Evolutionary conservation across 352 stramenopile genomes (phyloP), one percentile per base, ranked within the genome.

Genomic region (Globisporangium echinulatum): DNA sequence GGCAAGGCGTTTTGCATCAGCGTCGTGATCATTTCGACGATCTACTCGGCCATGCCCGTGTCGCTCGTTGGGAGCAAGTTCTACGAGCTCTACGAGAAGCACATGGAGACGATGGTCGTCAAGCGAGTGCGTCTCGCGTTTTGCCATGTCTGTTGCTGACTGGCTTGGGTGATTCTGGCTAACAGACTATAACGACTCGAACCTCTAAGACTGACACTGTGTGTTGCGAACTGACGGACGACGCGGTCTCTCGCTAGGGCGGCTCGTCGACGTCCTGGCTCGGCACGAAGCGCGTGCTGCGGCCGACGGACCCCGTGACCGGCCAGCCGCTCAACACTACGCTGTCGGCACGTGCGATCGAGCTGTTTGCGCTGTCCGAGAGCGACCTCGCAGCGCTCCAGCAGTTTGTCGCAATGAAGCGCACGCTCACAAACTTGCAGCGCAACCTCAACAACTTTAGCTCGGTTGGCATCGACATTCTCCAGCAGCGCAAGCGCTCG

Each of bases 41-140:
- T 79, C 59, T 91, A 91, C 60, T 88, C 79, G 7, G 75, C 83
- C 0, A 92, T 91, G 83, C 83, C 83, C 11, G 56, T 92, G 25
- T 87, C 77, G 4, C 63, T 92, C 7, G 79, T 92, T 14, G 83
- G 83, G 11, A 75, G 64, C 14, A 79, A 91, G 52, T 92, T 91
- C 54, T 87, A 86, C 61, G 67, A 68, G 8, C 62, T 86, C 7
- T 92, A 92, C 58, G 79, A 85, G 36, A 74, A 79, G 51, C 75
- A 89, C 59, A 70, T 79, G 53, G 73, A 89, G 60, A 85, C 81
- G 36, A 74, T 80, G 59, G 68, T 82, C 56, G 51, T 85, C 40
- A 82, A 82, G 39, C 57, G 76, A 60, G 79, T 87, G 72, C 10
- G 64, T 58, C 4, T 0, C 19, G 19, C 19, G 19, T 25, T 2